Evolutionary conservation across 371 early-diverging fungal species (phyloP).

Genomic region (Actinomucor elegans): DNA sequence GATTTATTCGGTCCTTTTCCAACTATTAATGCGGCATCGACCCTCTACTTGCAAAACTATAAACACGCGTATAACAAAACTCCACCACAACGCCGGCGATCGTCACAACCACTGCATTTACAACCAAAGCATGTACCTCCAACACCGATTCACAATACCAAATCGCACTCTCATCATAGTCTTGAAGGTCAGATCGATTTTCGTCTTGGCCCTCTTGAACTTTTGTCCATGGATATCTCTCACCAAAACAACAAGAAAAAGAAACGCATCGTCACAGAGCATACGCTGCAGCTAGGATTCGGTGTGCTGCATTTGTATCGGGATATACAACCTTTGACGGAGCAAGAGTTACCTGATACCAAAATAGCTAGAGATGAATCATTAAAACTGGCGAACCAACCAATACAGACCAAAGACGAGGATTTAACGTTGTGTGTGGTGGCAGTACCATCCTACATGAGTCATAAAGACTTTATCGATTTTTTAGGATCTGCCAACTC

Average conservation of each 20-base stretch:
- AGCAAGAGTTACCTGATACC: constrained; percentile 21
- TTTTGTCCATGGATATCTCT: constrained; percentile 14
- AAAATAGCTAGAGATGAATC: constrained; percentile 24
- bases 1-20: constrained; percentile 11
- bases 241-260: constrained; percentile 10
- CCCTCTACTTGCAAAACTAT: constrained; percentile 5
- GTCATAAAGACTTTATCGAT: constrained; percentile 79
- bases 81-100: neutral
- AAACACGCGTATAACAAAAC: neutral
- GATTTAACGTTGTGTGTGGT: constrained; percentile 68
- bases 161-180: constrained; percentile 2
- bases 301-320: constrained; percentile 80
- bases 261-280: constrained; percentile 1
- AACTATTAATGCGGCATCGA: neutral
- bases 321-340: constrained; percentile 41
- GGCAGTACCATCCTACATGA: constrained; percentile 87
- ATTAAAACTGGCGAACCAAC: neutral
- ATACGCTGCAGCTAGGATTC: constrained; percentile 25
- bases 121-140: constrained; percentile 23
- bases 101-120: constrained; percentile 3
- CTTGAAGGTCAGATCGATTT: constrained; percentile 29
- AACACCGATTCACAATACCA: constrained; percentile 21
- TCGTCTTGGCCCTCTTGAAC: constrained; percentile 28
- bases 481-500: constrained; percentile 70
- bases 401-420: constrained; percentile 15